Conservation (phyloP, 2,329 filamentous ascomycete genomes). For the Nemania abortiva region DNA sequence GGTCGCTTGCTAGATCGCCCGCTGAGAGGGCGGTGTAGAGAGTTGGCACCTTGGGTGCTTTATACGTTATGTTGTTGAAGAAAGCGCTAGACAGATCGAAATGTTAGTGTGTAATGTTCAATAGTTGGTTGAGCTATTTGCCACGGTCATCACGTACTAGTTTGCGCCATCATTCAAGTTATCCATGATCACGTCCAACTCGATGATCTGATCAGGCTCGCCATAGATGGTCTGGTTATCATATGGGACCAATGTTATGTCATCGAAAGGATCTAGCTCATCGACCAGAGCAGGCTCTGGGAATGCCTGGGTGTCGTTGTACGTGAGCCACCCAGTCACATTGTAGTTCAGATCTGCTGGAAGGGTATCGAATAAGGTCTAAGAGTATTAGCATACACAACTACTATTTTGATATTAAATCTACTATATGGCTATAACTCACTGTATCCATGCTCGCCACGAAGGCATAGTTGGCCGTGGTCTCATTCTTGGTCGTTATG, state of each 20-base stretch:
- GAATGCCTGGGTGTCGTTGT: constrained; percentile 61
- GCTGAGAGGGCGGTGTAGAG: constrained; percentile 80
- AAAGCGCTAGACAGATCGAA: constrained; percentile 59
- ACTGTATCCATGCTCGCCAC: constrained; percentile 77
- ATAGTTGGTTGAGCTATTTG: not conserved
- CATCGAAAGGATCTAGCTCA: constrained; percentile 77
- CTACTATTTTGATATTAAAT: not conserved
- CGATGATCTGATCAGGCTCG: constrained; percentile 72
- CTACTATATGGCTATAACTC: constrained; percentile 43
- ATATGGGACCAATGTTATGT: constrained; percentile 76
- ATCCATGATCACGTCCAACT: constrained; percentile 74
- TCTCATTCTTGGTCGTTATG: constrained; percentile 72
- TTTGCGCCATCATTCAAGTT: constrained; percentile 75
- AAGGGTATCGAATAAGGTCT: constrained; percentile 75
- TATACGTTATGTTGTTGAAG: constrained; percentile 84
- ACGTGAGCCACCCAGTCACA: constrained; percentile 73
- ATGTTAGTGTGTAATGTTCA: constrained; percentile 5
- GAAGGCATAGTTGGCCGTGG: constrained; percentile 74
- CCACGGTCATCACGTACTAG: constrained; percentile 67
- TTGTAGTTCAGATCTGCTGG: constrained; percentile 77
- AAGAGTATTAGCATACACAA: constrained; percentile 43
- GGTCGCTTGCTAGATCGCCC: constrained; percentile 69
- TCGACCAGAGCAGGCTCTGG: constrained; percentile 67
- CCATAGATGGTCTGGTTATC: constrained; percentile 72
- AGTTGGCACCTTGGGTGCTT: constrained; percentile 79